phyloP scores from a whole-genome alignment of 1,284 basidiomycete genomes.

The Sporisorium graminicola region DNA sequence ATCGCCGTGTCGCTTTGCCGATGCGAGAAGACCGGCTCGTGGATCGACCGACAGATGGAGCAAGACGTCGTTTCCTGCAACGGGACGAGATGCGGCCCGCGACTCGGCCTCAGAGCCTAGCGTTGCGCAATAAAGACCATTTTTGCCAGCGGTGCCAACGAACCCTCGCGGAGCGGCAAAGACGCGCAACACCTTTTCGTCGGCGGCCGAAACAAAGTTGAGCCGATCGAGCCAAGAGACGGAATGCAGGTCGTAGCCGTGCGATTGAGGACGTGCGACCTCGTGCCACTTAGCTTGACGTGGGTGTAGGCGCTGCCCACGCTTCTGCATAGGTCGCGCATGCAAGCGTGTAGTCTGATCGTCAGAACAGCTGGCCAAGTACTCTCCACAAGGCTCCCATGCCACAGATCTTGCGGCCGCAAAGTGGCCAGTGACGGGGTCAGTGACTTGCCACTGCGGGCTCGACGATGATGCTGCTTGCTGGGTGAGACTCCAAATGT shows the following conservation, averaged over 20 bases:
- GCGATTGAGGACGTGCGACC: conserved; percentile 67
- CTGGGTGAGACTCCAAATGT: conserved; percentile 50
- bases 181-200: conserved; percentile 68
- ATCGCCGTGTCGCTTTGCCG: conserved; percentile 37
- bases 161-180: conserved; percentile 65
- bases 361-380: conserved; percentile 55
- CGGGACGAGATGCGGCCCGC: conserved; percentile 20
- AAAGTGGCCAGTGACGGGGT: conserved; percentile 60
- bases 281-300: conserved; percentile 60
- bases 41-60: conserved; percentile 28
- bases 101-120: conserved; percentile 45
- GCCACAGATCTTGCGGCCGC: conserved; percentile 51
- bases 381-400: conserved; percentile 66
- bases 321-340: conserved; percentile 31
- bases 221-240: conserved; percentile 64
- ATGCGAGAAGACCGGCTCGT: conserved; percentile 17
- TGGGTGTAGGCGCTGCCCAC: conserved; percentile 11
- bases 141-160: conserved; percentile 50
- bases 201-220: conserved; percentile 65
- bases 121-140: conserved; percentile 37
- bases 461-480: conserved; percentile 1
- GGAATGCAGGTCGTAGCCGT: conserved; percentile 64
- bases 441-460: conserved; percentile 32
- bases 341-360: conserved; percentile 67
- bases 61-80: conserved; percentile 8